phyloP scores from a whole-genome alignment of 2,329 filamentous ascomycete species.

The Thelonectria blattea region DNA sequence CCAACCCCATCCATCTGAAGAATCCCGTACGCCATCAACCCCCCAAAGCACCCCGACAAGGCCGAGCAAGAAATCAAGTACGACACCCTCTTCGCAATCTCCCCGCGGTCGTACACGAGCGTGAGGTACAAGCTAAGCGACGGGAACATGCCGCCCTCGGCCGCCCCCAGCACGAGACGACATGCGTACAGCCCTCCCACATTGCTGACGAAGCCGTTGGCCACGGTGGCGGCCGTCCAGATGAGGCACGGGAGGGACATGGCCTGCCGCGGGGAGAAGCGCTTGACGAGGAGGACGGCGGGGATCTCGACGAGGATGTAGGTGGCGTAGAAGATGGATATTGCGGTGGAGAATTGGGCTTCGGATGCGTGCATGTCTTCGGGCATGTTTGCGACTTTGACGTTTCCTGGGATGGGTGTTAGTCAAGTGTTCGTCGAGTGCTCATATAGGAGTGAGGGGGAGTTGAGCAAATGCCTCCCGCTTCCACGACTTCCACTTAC shows the following conservation, averaged over 20 bases:
- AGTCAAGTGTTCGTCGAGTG: not conserved
- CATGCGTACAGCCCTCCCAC: slow-evolving; percentile 35
- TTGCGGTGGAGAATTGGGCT: slow-evolving; percentile 41
- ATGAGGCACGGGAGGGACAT: slow-evolving; percentile 37
- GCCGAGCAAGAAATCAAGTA: slow-evolving; percentile 57
- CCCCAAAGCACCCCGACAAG: slow-evolving; percentile 49
- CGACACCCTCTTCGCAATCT: slow-evolving; percentile 60
- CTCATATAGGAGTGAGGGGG: no score
- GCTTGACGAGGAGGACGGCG: slow-evolving; percentile 42
- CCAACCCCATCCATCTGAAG: slow-evolving; percentile 53
- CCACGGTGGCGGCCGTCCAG: slow-evolving; percentile 39
- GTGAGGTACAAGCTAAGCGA: slow-evolving; percentile 37
- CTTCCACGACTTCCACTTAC: slow-evolving; percentile 2
- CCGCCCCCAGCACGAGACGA: slow-evolving; percentile 30
- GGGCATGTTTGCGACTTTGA: slow-evolving; percentile 43
- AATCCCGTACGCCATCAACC: slow-evolving; percentile 54
- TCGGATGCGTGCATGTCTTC: slow-evolving; percentile 41
- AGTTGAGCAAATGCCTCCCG: no score
- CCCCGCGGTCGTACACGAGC: slow-evolving; percentile 51
- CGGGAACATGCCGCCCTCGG: slow-evolving; percentile 38
- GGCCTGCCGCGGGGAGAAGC: slow-evolving; percentile 41
- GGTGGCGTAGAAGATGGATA: slow-evolving; percentile 43
- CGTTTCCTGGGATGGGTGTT: slow-evolving; percentile 32
- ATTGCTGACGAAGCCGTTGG: slow-evolving; percentile 41
- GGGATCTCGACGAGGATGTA: slow-evolving; percentile 42